A percentile compares a stretch with the other conserved stretches of the same genome.
Conservation (phyloP, 2,329 filamentous ascomycete genomes). For the Penicillium carneum region DNA sequence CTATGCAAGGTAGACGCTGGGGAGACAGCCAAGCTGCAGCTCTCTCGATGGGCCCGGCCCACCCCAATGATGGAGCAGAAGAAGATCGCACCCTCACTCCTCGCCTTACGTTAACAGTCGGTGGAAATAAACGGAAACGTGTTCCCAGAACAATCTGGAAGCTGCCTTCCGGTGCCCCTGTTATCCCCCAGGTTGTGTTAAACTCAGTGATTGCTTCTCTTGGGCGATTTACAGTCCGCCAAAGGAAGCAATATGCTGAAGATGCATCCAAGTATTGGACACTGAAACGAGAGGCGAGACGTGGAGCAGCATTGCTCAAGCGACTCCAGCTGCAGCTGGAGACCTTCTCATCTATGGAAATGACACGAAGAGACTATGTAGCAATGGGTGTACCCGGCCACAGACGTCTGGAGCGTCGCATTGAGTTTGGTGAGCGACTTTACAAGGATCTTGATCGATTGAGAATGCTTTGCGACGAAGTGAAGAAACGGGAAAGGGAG, state of each 20-base stretch:
- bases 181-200: conserved; percentile 88
- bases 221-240: conserved; percentile 80
- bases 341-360: conserved; percentile 95
- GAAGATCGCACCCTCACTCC: conserved; percentile 50
- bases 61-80: conserved; percentile 58
- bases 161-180: conserved; percentile 89
- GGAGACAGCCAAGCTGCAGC: conserved; percentile 87
- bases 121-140: conserved; percentile 66
- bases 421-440: conserved; percentile 79
- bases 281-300: conserved; percentile 87
- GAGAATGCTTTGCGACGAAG: conserved; percentile 70
- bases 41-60: conserved; percentile 77
- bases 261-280: conserved; percentile 98
- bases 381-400: conserved; percentile 87
- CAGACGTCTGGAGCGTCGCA: conserved; percentile 77
- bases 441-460: conserved; percentile 76
- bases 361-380: conserved; percentile 93
- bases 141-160: conserved; percentile 80
- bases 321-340: conserved; percentile 93
- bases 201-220: conserved; percentile 85
- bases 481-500: conserved; percentile 76
- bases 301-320: conserved; percentile 90
- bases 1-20: conserved; percentile 90
- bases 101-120: conserved; percentile 62
- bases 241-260: conserved; percentile 88